These are phyloP conservation scores for Diplocarpon rosae DNA, from an alignment of 2,329 filamentous ascomycete genomes.

Conservation along the genomic window DNA sequence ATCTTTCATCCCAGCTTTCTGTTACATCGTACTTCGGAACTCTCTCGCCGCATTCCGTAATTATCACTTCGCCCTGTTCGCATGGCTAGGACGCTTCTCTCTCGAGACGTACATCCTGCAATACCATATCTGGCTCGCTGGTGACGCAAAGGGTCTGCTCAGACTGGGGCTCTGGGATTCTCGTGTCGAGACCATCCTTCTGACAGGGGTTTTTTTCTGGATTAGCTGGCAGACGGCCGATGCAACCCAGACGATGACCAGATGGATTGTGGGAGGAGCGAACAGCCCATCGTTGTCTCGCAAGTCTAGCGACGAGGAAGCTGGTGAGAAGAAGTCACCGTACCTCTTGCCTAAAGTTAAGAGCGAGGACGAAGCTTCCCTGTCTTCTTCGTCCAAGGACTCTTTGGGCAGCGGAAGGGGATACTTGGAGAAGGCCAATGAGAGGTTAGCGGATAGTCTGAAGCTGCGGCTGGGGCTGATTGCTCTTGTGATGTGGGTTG, in stretches of 20 bases:
- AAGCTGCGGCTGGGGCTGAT: slow-evolving; percentile 7
- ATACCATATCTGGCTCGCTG: slow-evolving; percentile 50
- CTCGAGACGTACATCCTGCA: slow-evolving; percentile 51
- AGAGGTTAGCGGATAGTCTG: not conserved
- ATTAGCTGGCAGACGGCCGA: slow-evolving; percentile 29
- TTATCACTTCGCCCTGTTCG: slow-evolving; percentile 36
- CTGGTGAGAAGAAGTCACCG: slow-evolving; percentile 6
- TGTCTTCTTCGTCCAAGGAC: too few species aligned
- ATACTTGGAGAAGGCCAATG: not conserved
- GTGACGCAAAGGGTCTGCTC: slow-evolving; percentile 43
- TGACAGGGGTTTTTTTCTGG: slow-evolving; percentile 35
- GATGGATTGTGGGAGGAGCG: slow-evolving; percentile 27
- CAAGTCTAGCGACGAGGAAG: not conserved
- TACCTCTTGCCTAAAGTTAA: slow-evolving; percentile 5
- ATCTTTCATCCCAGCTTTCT: slow-evolving; percentile 42
- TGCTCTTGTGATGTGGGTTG: slow-evolving; percentile 10
- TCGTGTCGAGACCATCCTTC: slow-evolving; percentile 29
- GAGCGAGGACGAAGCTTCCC: not conserved
- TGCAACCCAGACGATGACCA: slow-evolving; percentile 30
- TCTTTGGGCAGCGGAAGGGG: not conserved
- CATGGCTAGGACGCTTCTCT: slow-evolving; percentile 44
- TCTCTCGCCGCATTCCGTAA: slow-evolving; percentile 31
- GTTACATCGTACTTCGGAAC: slow-evolving; percentile 43
- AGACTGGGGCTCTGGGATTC: slow-evolving; percentile 25
- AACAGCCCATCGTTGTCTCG: not conserved